Base-by-base conservation (phyloP, 139 green algal species). In the Gonium pectorale region DNA sequence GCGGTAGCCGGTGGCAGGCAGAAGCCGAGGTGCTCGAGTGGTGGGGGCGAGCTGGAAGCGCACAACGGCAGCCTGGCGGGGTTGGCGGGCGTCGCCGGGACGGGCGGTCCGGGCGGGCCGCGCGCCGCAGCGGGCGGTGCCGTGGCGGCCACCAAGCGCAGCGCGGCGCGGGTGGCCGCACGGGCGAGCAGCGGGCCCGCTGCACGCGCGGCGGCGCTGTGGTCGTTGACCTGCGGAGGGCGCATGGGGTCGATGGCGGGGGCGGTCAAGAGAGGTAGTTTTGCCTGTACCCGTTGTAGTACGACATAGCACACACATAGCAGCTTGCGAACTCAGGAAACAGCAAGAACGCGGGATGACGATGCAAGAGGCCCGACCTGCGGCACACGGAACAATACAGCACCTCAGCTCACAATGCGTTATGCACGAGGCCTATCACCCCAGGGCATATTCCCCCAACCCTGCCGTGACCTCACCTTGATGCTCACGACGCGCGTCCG, bases 391-490 rank as follows among this genome's bases (percentile, higher is more conserved):
- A 38, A 19, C n/a, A 41, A 40, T 27, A 41, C n/a, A 40, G 11
- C 29, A 40, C 27, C 29, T 67, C 29, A 67, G 60, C 29, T 15
- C 33, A 49, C 35, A 49, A 29, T 64, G 56, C 35, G 35, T 5
- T 38, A 71, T 15, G 4, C 35, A 7, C 4, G 40, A 33, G 31
- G 1, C 37, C 21, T 11, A 72, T 35, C 33, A 4, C 37, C 38
- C 37, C 5, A 2, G 5, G 33, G 24, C 22, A 64, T 64, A n/a
- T 29, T 71, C 33, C 15, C 5, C 64, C n/a, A 26, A 35, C 33
- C 64, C 64, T n/a, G n/a, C 64, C 31, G 29, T 40, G 3, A 13
- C 5, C 37, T 71, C 67, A 80, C 72, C 72, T 80, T 80, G 52
- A 80, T 26, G 52, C 72, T 80, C 24, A 80, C 7, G 8, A 37